Evolutionary conservation across 116 monocot genomes (phyloP), one percentile per base, ranked within the genome.

Genomic region (Thalassia testudinum): DNA sequence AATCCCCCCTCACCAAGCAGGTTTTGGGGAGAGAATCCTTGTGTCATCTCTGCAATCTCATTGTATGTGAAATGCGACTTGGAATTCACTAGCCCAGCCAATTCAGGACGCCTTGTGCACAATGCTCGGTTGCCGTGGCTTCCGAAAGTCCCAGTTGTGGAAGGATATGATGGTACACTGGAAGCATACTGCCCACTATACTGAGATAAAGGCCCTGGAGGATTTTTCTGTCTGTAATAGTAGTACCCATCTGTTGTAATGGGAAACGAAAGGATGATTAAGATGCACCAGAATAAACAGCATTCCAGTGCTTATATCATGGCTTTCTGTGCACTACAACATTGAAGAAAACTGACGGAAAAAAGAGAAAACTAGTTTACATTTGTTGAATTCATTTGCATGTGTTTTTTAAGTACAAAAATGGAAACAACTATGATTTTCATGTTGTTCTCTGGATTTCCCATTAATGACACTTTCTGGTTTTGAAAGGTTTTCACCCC

Each of bases 1-100:
- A 83, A 83, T 10, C 83, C 83, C 28, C 83, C 83, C 60, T 83
- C 66, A 43, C 83, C 83, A 11, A 83, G 50, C 26, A 83, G 47
- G 63, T 78, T 82, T 63, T 66, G 54, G 21, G 21, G 25, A 51
- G 73, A 71, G 47, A 83, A 83, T 37, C 83, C 68, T 47, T 60
- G 53, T 38, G 83, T 83, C 56, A 74, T 69, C 18, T 78, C 65
- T 44, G 52, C 27, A 45, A 83, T 37, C 52, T 83, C 83, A 53
- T 78, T 78, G 47, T 75, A 75, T 20, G 60, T 68, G 72, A 83
- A 83, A 11, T 43, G 66, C 49, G 65, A 70, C 47, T 74, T 77
- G 0, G 67, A 66, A 50, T 18, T 62, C 19, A 62, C 69, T 1
- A 69, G 26, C 43, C 69, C 67, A 12, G 47, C 26, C 12, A 65